A percentile compares a stretch with the other conserved stretches of the same genome.
Conservation (phyloP, 2,329 filamentous ascomycete species). For the Fusarium chlamydosporum region DNA sequence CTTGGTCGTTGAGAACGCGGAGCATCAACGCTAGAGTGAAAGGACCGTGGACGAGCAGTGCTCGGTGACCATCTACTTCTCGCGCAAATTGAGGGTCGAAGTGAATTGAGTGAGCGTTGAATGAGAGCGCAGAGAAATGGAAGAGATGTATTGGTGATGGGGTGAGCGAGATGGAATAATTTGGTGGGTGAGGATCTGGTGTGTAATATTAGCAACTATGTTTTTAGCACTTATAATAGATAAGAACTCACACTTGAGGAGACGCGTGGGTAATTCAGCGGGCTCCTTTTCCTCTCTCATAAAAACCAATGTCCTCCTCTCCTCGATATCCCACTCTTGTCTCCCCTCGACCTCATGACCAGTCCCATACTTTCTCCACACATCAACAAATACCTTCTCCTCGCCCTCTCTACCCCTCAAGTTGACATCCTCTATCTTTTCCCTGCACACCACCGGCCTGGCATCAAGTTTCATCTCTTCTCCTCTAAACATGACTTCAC, state of each 20-base stretch:
- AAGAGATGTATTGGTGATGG: constrained; percentile 83
- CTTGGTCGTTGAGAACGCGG: constrained; percentile 65
- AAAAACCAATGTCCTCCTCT: constrained; percentile 68
- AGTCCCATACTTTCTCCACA: constrained; percentile 62
- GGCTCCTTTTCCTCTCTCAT: constrained; percentile 57
- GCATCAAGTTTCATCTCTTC: constrained; percentile 57
- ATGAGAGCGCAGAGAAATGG: constrained; percentile 89
- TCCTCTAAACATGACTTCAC: constrained; percentile 71
- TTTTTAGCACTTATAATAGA: background rate
- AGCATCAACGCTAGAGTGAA: constrained; percentile 84
- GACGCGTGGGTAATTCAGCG: constrained; percentile 29
- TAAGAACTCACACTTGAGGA: constrained; percentile 51
- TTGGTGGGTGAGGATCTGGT: constrained; percentile 55
- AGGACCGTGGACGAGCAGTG: constrained; percentile 88
- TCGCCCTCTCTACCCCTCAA: constrained; percentile 53
- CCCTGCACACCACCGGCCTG: constrained; percentile 60
- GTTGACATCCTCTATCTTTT: constrained; percentile 60
- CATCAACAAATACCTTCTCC: constrained; percentile 67
- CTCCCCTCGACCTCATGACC: constrained; percentile 43
- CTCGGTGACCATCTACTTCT: constrained; percentile 79
- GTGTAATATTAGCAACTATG: constrained; percentile 4
- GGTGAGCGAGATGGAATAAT: constrained; percentile 66
- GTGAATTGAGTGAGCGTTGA: constrained; percentile 94
- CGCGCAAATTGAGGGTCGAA: constrained; percentile 80
- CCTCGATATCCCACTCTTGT: constrained; percentile 56